Evolutionary conservation across 352 stramenopile species (phyloP).

Genomic region (Nothophytophthora sp.): DNA sequence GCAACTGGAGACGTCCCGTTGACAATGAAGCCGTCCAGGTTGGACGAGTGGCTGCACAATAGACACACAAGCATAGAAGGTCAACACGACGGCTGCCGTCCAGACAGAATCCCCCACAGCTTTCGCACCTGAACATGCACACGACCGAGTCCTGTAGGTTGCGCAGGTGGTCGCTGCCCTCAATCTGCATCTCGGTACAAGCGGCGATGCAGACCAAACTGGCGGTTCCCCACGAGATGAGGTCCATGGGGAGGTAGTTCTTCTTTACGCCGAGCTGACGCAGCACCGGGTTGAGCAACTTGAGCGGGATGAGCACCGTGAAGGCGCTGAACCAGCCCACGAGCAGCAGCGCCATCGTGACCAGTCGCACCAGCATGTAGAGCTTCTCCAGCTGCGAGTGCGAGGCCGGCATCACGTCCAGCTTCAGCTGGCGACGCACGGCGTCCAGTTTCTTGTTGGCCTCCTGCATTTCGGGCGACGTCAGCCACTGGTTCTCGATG

Average conservation of each 20-base stretch:
- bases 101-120: neutral
- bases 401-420: constrained; percentile 54
- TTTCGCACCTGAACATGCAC: constrained; percentile 82
- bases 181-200: constrained; percentile 46
- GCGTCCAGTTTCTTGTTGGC: constrained; percentile 60
- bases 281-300: constrained; percentile 56
- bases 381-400: constrained; percentile 48
- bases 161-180: constrained; percentile 54
- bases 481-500: constrained; percentile 60
- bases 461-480: constrained; percentile 43
- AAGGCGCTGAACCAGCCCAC: constrained; percentile 77
- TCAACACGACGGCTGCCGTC: neutral
- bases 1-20: constrained; percentile 66
- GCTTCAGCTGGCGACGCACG: constrained; percentile 60
- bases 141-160: constrained; percentile 68
- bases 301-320: constrained; percentile 65
- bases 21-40: constrained; percentile 85
- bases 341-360: constrained; percentile 67
- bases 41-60: constrained; percentile 64
- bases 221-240: constrained; percentile 56
- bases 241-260: constrained; percentile 82
- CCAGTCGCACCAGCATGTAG: constrained; percentile 70
- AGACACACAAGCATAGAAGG: neutral
- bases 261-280: constrained; percentile 59
- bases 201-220: constrained; percentile 55